These are phyloP conservation scores for Jaenimonas drosophilae DNA, from an alignment of 208 protist species.

Conservation along the genomic window DNA sequence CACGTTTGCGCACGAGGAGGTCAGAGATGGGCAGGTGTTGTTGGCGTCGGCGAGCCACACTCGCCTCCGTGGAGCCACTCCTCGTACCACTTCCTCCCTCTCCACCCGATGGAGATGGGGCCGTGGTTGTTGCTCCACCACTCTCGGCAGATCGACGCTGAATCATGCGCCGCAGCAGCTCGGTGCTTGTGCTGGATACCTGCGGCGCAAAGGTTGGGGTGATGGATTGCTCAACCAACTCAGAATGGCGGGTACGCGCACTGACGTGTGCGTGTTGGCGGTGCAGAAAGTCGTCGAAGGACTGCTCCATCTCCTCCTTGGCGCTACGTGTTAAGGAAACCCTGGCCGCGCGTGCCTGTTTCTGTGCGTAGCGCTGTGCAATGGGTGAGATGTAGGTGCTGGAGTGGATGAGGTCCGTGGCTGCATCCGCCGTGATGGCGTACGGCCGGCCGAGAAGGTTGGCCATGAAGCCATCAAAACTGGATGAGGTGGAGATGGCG, in stretches of 20 bases:
- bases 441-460: too few species aligned
- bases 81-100: background rate
- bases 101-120: background rate
- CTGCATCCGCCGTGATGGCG: too few species aligned
- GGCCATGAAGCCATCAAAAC: too few species aligned
- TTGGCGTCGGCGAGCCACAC: constrained; percentile 13
- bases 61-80: constrained; percentile 8
- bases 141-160: too few species aligned
- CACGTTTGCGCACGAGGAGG: constrained; percentile 43
- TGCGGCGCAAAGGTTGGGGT: constrained; percentile 59
- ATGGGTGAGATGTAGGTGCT: too few species aligned
- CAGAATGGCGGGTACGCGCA: constrained; percentile 26
- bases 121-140: too few species aligned
- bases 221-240: constrained; percentile 24
- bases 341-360: too few species aligned
- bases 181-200: constrained; percentile 31
- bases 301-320: constrained; percentile 16
- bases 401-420: too few species aligned
- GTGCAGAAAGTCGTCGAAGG: constrained; percentile 48
- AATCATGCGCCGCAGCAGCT: constrained; percentile 38
- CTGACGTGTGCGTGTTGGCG: constrained; percentile 59
- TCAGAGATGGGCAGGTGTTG: constrained; percentile 21
- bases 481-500: too few species aligned
- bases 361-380: too few species aligned
- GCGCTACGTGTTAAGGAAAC: too few species aligned